Percentiles rank a stretch among this genome's conserved stretches.
These are phyloP conservation scores for Reticulascus tulasneorum DNA, from an alignment of 2,329 filamentous ascomycete genomes.

Conservation along the genomic window DNA sequence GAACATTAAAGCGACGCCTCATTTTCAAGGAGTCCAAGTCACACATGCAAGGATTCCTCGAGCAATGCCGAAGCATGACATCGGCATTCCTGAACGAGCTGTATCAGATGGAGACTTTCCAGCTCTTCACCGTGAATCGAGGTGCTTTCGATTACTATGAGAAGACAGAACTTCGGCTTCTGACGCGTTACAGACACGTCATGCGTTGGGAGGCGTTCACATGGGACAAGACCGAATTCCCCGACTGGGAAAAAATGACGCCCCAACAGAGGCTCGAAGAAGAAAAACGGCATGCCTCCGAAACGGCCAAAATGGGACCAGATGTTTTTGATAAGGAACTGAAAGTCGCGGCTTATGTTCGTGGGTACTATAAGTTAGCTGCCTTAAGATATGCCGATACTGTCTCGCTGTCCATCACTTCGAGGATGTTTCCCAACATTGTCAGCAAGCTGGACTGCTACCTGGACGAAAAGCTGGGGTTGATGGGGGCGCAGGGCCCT, in stretches of 20 bases:
- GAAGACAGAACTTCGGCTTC: constrained; percentile 38
- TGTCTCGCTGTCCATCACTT: constrained; percentile 42
- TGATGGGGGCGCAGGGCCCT: constrained; percentile 25
- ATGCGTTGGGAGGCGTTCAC: constrained; percentile 42
- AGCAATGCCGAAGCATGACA: constrained; percentile 31
- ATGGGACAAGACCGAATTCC: constrained; percentile 20
- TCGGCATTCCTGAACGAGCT: constrained; percentile 35
- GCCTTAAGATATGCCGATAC: constrained; percentile 60
- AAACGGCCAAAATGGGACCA: constrained; percentile 44
- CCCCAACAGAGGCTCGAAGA: constrained; percentile 45
- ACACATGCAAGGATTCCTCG: constrained; percentile 42
- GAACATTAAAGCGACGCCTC: constrained; percentile 39
- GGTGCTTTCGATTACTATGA: constrained; percentile 43
- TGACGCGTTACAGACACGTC: constrained; percentile 45
- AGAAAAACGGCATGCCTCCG: constrained; percentile 33
- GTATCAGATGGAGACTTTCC: constrained; percentile 49
- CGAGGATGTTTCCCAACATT: constrained; percentile 44
- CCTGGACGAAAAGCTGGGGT: constrained; percentile 39
- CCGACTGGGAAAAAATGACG: constrained; percentile 41
- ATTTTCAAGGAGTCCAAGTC: constrained; percentile 45
- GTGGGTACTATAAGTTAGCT: constrained; percentile 67
- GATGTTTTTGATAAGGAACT: constrained; percentile 61
- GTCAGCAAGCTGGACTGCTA: constrained; percentile 34
- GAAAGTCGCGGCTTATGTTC: constrained; percentile 57
- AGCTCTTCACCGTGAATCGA: constrained; percentile 55